phyloP scores from a whole-genome alignment of 345 rosid species.

The Boechera stricta region DNA sequence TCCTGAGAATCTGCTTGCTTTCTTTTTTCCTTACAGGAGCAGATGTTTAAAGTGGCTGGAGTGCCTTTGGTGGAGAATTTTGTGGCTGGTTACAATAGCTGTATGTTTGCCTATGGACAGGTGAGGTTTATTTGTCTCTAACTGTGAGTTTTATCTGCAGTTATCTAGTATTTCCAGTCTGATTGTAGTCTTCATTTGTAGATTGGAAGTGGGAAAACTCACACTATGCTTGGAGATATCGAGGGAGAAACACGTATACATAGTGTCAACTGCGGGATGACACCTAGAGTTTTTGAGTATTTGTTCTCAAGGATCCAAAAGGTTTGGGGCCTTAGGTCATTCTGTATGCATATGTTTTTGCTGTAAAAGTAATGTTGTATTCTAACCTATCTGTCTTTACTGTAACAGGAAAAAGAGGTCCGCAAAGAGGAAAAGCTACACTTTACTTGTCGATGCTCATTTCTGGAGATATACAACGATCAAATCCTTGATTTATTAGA shows the following conservation, averaged over 20 bases:
- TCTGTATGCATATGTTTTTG: not conserved
- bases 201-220: slow-evolving; percentile 99
- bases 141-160: not conserved
- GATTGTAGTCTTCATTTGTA: slow-evolving; percentile 42
- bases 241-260: slow-evolving; percentile 95
- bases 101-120: slow-evolving; percentile 99
- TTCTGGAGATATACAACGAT: slow-evolving; percentile 96
- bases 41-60: slow-evolving; percentile 89
- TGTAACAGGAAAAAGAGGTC: slow-evolving; percentile 78
- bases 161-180: slow-evolving; percentile 7
- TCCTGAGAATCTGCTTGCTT: slow-evolving; percentile 7
- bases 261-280: slow-evolving; percentile 95
- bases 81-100: slow-evolving; percentile 93
- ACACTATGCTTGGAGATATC: slow-evolving; percentile 99
- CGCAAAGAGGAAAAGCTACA: slow-evolving; percentile 85
- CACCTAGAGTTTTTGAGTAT: slow-evolving; percentile 93
- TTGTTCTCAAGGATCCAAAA: slow-evolving; percentile 90
- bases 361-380: not conserved
- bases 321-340: slow-evolving; percentile 47
- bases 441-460: slow-evolving; percentile 89
- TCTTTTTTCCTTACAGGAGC: slow-evolving; percentile 59
- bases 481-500: slow-evolving; percentile 97
- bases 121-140: slow-evolving; percentile 50
- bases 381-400: slow-evolving; percentile 26
- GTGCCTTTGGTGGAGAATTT: slow-evolving; percentile 98